Evolutionary conservation across 805 yeast genomes (phyloP), one percentile per base, ranked within the genome.

Genomic region (Nakazawaea ambrosiae): DNA sequence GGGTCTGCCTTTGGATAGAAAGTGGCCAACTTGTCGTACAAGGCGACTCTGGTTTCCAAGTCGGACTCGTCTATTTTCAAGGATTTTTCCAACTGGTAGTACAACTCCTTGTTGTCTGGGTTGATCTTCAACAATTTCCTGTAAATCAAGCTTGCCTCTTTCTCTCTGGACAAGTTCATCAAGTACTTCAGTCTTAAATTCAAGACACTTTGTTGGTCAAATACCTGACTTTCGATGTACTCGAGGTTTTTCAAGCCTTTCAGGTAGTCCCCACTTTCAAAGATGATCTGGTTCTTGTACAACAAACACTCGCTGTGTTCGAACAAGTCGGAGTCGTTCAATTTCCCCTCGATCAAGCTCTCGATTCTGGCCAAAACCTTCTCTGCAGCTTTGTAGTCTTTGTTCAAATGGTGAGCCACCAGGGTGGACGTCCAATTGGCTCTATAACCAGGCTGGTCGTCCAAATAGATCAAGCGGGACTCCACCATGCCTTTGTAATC

Each of bases 341-440:
- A 61, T 47, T 79, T 79, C 14, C 79, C 90, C 48, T 70, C 72
- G 24, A 87, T 75, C 23, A 85, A 61, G 22, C 73, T 79, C 56
- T 90, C 96, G 49, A 85, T 86, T 49, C 82, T 78, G 16, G 73
- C 53, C 48, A 89, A 68, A 2, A 90, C 83, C 39, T 73, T 73
- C 39, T 80, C 79, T 5, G 96, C 90, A 18, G 74, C 75, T 26
- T 63, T 65, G 50, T 68, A 72, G 50, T 88, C 85, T 19, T 73
- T 71, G 54, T 74, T 75, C 53, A 89, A 65, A 56, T 84, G 85
- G 53, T 82, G 86, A 1, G 97, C 95, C 30, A 87, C 69, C 1
- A 95, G 96, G 36, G 83, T 68, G 0, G 81, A 80, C 1, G 95
- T 83, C 96, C 96, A 89, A 53, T 86, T 84, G 44, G 90, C 88